Conservation (phyloP, 2,329 filamentous ascomycete genomes). For the Metarhizium anisopliae region DNA sequence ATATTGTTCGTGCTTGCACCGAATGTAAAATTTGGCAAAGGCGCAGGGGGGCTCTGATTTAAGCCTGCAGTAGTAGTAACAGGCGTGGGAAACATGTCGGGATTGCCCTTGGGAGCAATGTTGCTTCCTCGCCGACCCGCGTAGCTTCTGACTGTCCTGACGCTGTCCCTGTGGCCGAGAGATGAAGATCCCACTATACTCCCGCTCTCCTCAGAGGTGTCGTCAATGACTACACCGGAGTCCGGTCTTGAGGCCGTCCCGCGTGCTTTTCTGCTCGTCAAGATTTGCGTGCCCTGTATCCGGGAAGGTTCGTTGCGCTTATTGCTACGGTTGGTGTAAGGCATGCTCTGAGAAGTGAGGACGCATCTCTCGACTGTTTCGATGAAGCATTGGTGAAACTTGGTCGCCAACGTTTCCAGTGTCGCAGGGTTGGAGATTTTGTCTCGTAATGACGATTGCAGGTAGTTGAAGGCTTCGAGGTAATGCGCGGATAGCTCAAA, state of each 20-base stretch:
- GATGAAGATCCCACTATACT: conserved; percentile 16
- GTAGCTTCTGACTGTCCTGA: conserved; percentile 17
- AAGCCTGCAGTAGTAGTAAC: not conserved
- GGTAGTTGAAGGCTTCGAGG: conserved; percentile 21
- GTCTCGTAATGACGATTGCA: conserved; percentile 25
- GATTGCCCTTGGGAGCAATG: conserved; percentile 13
- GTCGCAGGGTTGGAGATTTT: conserved; percentile 29
- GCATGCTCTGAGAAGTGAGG: conserved; percentile 24
- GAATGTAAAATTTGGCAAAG: not conserved
- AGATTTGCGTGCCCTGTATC: conserved; percentile 11
- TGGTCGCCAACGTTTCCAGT: conserved; percentile 27
- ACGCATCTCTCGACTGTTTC: conserved; percentile 29
- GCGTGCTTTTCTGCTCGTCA: conserved; percentile 15
- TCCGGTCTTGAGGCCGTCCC: conserved; percentile 23
- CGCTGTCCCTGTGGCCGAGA: conserved; percentile 21
- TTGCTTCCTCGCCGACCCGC: conserved; percentile 14
- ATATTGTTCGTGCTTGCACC: not conserved
- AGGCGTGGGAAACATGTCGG: not conserved
- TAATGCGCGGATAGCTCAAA: conserved; percentile 28
- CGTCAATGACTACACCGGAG: conserved; percentile 29
- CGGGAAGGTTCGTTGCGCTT: conserved; percentile 24
- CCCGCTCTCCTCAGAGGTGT: conserved; percentile 28
- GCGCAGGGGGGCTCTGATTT: not conserved
- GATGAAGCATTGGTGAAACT: conserved; percentile 31
- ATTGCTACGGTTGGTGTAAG: conserved; percentile 32